These are phyloP conservation scores for Petunia axillaris DNA, from an alignment of 257 asterid species.

Conservation along the genomic window DNA sequence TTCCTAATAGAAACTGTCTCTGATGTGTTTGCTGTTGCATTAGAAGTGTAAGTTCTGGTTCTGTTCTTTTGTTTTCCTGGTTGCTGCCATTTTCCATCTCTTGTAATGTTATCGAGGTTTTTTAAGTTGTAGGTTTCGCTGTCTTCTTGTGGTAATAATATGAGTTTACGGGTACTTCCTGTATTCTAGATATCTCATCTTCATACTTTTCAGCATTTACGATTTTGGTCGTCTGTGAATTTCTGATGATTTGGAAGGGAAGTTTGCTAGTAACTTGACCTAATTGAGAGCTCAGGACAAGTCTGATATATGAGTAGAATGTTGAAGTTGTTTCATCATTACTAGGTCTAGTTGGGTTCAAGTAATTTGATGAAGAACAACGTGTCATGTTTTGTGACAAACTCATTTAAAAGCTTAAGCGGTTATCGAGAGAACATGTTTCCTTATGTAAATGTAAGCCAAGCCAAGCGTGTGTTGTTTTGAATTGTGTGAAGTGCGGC, in stretches of 20 bases:
- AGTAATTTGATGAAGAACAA: background rate
- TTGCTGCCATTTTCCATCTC: constrained; percentile 11
- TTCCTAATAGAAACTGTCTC: background rate
- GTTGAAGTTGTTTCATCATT: constrained; percentile 2
- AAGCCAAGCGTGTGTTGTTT: too few species aligned
- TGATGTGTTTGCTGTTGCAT: background rate
- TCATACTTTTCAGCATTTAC: background rate
- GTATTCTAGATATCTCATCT: background rate
- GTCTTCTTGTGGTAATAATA: background rate
- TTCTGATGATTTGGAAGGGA: background rate
- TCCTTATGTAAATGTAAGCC: too few species aligned
- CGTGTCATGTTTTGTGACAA: background rate
- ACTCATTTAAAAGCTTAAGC: background rate
- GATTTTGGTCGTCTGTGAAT: background rate
- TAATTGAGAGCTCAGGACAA: background rate
- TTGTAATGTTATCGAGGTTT: background rate
- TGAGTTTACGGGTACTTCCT: constrained; percentile 10
- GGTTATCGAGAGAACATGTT: background rate
- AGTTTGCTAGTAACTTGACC: background rate
- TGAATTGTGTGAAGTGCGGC: too few species aligned
- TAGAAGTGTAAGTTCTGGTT: background rate
- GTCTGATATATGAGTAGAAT: background rate
- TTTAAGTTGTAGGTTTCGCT: background rate
- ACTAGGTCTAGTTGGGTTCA: background rate
- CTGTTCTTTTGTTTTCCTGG: background rate